Conservation (phyloP, 192 early-diverging fungal genomes). For the Funneliformis geosporum region DNA sequence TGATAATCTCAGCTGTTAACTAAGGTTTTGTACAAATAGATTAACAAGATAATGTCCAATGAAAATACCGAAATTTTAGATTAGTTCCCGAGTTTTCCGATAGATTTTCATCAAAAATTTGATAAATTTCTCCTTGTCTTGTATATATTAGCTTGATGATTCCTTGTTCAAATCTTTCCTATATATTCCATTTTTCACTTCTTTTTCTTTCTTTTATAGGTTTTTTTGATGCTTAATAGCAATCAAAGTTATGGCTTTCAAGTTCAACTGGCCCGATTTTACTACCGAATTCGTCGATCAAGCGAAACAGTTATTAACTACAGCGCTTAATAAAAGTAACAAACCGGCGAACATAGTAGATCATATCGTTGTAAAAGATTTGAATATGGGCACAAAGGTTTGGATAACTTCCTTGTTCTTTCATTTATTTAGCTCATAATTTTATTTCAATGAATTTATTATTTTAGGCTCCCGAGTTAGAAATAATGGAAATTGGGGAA, state of each 20-base stretch:
- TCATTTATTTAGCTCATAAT: neutral
- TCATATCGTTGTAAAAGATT: constrained; percentile 87
- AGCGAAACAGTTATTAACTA: constrained; percentile 82
- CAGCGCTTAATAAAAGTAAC: constrained; percentile 91
- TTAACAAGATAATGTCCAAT: no score
- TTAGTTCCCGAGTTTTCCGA: no score
- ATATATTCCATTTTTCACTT: no score
- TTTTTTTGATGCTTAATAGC: no score
- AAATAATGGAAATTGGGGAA: constrained; percentile 97
- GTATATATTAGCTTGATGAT: no score
- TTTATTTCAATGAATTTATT: neutral
- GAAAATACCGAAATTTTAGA: no score
- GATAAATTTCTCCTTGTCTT: no score
- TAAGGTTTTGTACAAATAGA: no score
- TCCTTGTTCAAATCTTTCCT: no score
- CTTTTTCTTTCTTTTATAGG: no score
- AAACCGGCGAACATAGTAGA: constrained; percentile 93
- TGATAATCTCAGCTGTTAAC: no score
- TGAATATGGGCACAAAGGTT: constrained; percentile 92
- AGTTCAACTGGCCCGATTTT: constrained; percentile 96
- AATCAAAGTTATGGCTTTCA: constrained; percentile 76
- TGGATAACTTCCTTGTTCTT: neutral
- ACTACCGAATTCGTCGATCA: constrained; percentile 82
- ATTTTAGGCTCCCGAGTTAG: constrained; percentile 86
- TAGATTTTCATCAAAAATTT: no score